These are phyloP conservation scores for Phytomonas serpens DNA, from an alignment of 208 protist species.

Conservation along the genomic window DNA sequence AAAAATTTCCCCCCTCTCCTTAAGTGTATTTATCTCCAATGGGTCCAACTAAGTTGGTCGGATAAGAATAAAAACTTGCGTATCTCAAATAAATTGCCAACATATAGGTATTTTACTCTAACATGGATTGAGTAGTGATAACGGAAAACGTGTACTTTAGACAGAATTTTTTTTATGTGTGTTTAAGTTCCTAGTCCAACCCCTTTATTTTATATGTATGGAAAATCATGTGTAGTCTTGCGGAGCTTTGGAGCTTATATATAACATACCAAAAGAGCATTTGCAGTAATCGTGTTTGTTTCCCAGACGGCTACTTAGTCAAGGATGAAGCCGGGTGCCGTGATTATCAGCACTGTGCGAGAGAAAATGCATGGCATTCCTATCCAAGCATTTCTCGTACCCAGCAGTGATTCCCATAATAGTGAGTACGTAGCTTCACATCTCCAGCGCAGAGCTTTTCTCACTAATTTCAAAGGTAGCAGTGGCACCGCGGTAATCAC, in stretches of 20 bases:
- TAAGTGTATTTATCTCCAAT: neutral
- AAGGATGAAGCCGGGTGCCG: constrained; percentile 25
- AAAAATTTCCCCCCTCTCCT: neutral
- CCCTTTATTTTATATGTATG: neutral
- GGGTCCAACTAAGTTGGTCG: neutral
- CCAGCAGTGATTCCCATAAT: constrained; percentile 92
- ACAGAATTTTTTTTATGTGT: neutral
- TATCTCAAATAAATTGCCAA: neutral
- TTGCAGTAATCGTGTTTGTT: neutral
- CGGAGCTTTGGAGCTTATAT: neutral
- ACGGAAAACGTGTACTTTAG: neutral
- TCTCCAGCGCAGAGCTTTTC: constrained; percentile 87
- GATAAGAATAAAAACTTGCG: neutral
- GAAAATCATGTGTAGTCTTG: neutral
- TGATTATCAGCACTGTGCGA: constrained; percentile 46
- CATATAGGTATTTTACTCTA: neutral
- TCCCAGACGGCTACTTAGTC: neutral
- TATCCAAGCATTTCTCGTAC: constrained; percentile 86
- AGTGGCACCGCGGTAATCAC: constrained; percentile 86
- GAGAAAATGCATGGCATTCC: constrained; percentile 55
- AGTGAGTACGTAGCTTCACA: constrained; percentile 92
- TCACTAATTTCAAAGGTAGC: constrained; percentile 95
- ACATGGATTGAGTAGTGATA: neutral
- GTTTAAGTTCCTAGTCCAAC: neutral
- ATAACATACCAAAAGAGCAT: neutral